Conservation (phyloP, 345 rosid genomes). For the Gynandropsis gynandra region DNA sequence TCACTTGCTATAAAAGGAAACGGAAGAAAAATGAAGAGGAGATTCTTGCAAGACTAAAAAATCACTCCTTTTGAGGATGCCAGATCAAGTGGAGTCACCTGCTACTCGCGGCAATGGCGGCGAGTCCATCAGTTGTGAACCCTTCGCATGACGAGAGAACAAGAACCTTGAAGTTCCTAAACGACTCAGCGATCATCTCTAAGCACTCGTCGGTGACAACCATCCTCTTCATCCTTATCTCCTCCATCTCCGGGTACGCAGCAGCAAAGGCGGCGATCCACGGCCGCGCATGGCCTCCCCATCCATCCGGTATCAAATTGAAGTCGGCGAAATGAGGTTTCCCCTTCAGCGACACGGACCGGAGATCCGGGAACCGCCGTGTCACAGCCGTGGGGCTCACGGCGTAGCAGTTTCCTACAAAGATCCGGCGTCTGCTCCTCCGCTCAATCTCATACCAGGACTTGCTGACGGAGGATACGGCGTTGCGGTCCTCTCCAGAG, state of each 20-base stretch:
- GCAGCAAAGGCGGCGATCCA: conserved; percentile 55
- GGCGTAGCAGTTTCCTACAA: conserved; percentile 71
- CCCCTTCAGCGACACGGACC: conserved; percentile 57
- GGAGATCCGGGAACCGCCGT: conserved; percentile 47
- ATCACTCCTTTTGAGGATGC: too few relatives aligned
- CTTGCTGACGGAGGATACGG: conserved; percentile 52
- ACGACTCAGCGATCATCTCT: conserved; percentile 43
- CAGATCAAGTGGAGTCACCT: conserved; percentile 30
- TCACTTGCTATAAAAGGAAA: too few relatives aligned
- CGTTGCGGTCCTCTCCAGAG: conserved; percentile 51
- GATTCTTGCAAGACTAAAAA: background rate
- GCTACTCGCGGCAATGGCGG: conserved; percentile 53
- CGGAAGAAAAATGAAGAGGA: too few relatives aligned
- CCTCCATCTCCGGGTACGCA: conserved; percentile 48
- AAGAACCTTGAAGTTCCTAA: conserved; percentile 42
- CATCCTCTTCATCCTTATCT: conserved; percentile 63
- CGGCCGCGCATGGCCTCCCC: conserved; percentile 59
- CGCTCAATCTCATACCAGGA: conserved; percentile 62
- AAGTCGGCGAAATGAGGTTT: conserved; percentile 70
- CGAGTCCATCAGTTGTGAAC: conserved; percentile 53
- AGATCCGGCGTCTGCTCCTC: conserved; percentile 51
- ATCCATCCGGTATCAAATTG: conserved; percentile 52
- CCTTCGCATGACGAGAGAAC: conserved; percentile 67
- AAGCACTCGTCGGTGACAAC: conserved; percentile 51
- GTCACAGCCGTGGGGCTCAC: conserved; percentile 53